Percentiles rank a stretch among this genome's conserved stretches.
Evolutionary conservation across 306 rosid genomes (phyloP).

Genomic region (Ammopiptanthus mongolicus): DNA sequence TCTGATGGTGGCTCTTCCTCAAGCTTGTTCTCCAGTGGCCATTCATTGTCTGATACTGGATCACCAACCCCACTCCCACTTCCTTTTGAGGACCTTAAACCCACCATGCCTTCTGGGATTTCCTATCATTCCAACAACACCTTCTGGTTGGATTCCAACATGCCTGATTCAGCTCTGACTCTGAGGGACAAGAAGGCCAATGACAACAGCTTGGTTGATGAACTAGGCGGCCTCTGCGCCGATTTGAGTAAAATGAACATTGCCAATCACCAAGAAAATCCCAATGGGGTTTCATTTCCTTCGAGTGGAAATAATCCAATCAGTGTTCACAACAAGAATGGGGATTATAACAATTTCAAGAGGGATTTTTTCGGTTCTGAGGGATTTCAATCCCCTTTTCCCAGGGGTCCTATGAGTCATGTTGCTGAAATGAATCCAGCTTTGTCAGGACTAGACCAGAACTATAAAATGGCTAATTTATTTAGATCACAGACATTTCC

Average conservation of each 20-base stretch:
- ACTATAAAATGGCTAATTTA: constrained; percentile 13
- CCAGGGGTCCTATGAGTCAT: constrained; percentile 3
- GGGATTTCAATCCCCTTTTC: constrained; percentile 24
- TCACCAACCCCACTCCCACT: constrained; percentile 50
- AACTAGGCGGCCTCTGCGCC: constrained; percentile 29
- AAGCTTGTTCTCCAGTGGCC: constrained; percentile 42
- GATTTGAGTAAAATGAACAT: constrained; percentile 36
- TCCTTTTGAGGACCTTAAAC: constrained; percentile 40
- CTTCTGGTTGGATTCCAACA: constrained; percentile 21
- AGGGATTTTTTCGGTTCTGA: constrained; percentile 19
- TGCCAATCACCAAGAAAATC: constrained; percentile 22
- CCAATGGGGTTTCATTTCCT: constrained; percentile 5
- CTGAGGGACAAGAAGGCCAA: constrained; percentile 17
- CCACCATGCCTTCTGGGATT: constrained; percentile 18
- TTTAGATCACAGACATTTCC: constrained; percentile 18
- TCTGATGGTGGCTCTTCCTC: constrained; percentile 57
- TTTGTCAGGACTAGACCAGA: constrained; percentile 21
- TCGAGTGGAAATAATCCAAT: constrained; percentile 22
- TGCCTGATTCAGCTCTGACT: constrained; percentile 23
- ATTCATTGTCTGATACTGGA: constrained; percentile 46
- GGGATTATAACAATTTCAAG: constrained; percentile 1
- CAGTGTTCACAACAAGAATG: neutral
- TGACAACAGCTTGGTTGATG: constrained; percentile 37
- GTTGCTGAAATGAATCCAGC: constrained; percentile 19
- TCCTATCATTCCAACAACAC: constrained; percentile 11